A percentile compares a stretch with the other conserved stretches of the same genome.
Conservation (phyloP, 1,284 basidiomycete genomes). For the Uromyces viciae-fabae region DNA sequence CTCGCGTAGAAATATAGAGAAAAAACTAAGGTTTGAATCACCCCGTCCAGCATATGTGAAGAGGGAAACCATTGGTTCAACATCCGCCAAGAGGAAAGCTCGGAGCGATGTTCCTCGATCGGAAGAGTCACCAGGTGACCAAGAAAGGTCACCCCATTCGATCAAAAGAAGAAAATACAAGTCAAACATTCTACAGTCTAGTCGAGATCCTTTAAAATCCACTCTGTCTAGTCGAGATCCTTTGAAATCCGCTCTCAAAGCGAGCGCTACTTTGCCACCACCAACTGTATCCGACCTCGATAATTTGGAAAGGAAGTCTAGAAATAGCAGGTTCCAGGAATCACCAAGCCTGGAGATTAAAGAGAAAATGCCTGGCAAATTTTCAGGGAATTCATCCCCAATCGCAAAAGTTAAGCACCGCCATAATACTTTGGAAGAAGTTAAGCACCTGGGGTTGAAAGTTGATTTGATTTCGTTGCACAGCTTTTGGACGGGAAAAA, state of each 20-base stretch:
- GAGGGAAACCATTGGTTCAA: neutral
- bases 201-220: constrained; percentile 3
- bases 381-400: neutral
- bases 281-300: neutral
- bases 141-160: neutral
- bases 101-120: neutral
- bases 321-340: neutral
- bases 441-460: neutral
- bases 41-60: neutral
- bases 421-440: too few species aligned
- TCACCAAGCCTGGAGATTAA: neutral
- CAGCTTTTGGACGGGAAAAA: neutral
- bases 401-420: constrained; percentile 16
- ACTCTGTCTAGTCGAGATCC: neutral
- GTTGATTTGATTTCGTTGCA: neutral
- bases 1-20: too few species aligned
- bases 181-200: neutral
- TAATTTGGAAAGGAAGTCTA: neutral
- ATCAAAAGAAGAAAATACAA: neutral
- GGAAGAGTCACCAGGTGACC: neutral
- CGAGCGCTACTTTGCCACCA: neutral
- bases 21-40: constrained; percentile 19
- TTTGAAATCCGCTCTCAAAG: constrained; percentile 16
- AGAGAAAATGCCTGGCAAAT: neutral
- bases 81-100: neutral